Evolutionary conservation across 108 stramenopile genomes (phyloP).

Genomic region (Asterionellopsis glacialis): DNA sequence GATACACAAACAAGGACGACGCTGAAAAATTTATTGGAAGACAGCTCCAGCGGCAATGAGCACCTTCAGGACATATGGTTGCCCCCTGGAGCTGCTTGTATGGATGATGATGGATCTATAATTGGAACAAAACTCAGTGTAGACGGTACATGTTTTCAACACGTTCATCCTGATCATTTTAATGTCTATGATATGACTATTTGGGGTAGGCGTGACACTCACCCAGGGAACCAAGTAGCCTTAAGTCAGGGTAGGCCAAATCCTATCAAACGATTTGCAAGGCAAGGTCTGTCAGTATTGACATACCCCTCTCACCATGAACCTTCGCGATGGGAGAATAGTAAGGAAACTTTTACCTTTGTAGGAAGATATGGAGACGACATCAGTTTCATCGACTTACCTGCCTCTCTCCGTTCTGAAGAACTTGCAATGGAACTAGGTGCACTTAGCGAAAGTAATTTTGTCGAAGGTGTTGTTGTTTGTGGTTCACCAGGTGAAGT

Average conservation of each 20-base stretch:
- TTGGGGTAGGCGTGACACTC: slow-evolving; percentile 30
- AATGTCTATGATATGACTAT: slow-evolving; percentile 49
- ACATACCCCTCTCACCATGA: slow-evolving; percentile 13
- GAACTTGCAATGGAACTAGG: slow-evolving; percentile 18
- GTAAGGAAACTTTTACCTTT: slow-evolving; percentile 14
- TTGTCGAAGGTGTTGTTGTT: slow-evolving; percentile 15
- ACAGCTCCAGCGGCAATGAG: not conserved
- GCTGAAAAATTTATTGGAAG: not conserved
- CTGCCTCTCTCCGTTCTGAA: slow-evolving; percentile 18
- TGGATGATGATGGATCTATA: not conserved
- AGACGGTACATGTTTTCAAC: slow-evolving; percentile 14
- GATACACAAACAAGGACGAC: not conserved
- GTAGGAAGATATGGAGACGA: slow-evolving; percentile 27
- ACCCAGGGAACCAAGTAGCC: slow-evolving; percentile 34
- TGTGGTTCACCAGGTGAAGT: slow-evolving; percentile 48
- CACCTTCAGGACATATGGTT: not conserved
- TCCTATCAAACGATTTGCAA: slow-evolving; percentile 27
- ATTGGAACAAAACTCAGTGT: not conserved
- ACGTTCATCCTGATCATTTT: slow-evolving; percentile 47
- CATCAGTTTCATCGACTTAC: slow-evolving; percentile 11
- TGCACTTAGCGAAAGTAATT: slow-evolving; percentile 4
- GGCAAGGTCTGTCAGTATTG: slow-evolving; percentile 13
- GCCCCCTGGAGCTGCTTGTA: not conserved
- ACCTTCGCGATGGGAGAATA: slow-evolving; percentile 33
- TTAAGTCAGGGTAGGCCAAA: slow-evolving; percentile 7